Conservation (phyloP, 495 filamentous ascomycete species). For the Monascus purpureus region DNA sequence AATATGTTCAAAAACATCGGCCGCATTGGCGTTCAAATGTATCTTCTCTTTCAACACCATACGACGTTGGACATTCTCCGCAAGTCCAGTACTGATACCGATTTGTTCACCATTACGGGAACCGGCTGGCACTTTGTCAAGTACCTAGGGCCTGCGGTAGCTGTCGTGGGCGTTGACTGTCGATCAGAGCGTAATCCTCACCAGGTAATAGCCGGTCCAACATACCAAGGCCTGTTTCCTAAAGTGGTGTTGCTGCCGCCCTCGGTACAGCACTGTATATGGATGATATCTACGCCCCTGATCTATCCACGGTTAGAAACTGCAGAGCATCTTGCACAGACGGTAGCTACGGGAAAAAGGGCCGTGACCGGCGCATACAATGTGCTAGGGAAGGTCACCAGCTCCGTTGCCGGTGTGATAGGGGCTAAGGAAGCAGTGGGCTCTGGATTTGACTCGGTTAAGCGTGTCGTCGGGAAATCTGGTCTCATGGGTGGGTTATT, state of each 20-base stretch:
- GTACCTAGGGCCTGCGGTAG: slow-evolving; percentile 81
- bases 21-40: slow-evolving; percentile 95
- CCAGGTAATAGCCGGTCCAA: slow-evolving; percentile 90
- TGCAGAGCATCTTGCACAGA: slow-evolving; percentile 77
- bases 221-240: slow-evolving; percentile 93
- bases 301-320: slow-evolving; percentile 86
- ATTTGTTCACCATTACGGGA: slow-evolving; percentile 94
- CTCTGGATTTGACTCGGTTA: slow-evolving; percentile 83
- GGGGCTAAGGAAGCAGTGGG: slow-evolving; percentile 85
- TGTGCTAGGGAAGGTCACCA: slow-evolving; percentile 82
- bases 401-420: slow-evolving; percentile 84
- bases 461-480: slow-evolving; percentile 87
- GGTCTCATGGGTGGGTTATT: slow-evolving; percentile 90
- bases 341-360: slow-evolving; percentile 89
- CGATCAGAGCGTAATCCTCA: slow-evolving; percentile 80
- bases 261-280: slow-evolving; percentile 87
- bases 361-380: slow-evolving; percentile 93
- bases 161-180: slow-evolving; percentile 78
- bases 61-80: slow-evolving; percentile 88
- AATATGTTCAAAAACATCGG: slow-evolving; percentile 98
- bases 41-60: slow-evolving; percentile 97
- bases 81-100: slow-evolving; percentile 68
- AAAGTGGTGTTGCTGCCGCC: slow-evolving; percentile 87
- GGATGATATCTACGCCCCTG: slow-evolving; percentile 83
- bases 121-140: slow-evolving; percentile 98